These are phyloP conservation scores for Spinellus fusiger DNA, from an alignment of 192 early-diverging fungal species.

Conservation along the genomic window DNA sequence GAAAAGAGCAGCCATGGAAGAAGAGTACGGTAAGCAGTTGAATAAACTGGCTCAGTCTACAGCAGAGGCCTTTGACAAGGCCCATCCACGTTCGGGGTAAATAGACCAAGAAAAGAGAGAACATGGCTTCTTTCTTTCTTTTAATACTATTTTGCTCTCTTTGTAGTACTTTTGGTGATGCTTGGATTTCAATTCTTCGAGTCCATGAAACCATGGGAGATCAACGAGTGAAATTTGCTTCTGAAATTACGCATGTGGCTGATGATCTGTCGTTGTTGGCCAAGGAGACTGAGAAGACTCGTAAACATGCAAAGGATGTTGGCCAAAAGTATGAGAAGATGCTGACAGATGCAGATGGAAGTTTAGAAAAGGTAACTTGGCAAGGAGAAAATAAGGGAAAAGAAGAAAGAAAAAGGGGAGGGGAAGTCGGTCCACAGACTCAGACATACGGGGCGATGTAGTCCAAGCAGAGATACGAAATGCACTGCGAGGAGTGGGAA, in stretches of 20 bases:
- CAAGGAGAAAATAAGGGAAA: background rate
- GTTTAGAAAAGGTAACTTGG: constrained; percentile 71
- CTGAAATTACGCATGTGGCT: constrained; percentile 62
- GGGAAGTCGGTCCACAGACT: constrained; percentile 40
- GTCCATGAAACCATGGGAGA: constrained; percentile 82
- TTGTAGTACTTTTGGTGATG: constrained; percentile 59
- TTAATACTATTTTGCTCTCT: constrained; percentile 7
- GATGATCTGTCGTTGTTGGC: constrained; percentile 70
- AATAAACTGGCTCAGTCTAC: constrained; percentile 68
- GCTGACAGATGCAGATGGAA: constrained; percentile 69
- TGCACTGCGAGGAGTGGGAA: constrained; percentile 81
- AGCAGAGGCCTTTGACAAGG: constrained; percentile 52
- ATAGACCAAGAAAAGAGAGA: background rate
- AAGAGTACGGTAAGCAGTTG: constrained; percentile 81
- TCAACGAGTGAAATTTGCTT: constrained; percentile 72
- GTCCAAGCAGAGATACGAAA: constrained; percentile 69
- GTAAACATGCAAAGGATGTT: constrained; percentile 83
- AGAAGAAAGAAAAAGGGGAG: background rate
- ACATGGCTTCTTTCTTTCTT: background rate
- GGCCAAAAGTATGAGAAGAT: constrained; percentile 67
- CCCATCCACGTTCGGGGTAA: constrained; percentile 53
- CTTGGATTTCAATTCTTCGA: constrained; percentile 67
- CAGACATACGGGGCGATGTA: too few species aligned
- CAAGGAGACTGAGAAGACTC: constrained; percentile 74
- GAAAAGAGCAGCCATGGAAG: constrained; percentile 86